phyloP scores from a whole-genome alignment of 2,329 filamentous ascomycete genomes.

The Raffaelea ambrosiae region DNA sequence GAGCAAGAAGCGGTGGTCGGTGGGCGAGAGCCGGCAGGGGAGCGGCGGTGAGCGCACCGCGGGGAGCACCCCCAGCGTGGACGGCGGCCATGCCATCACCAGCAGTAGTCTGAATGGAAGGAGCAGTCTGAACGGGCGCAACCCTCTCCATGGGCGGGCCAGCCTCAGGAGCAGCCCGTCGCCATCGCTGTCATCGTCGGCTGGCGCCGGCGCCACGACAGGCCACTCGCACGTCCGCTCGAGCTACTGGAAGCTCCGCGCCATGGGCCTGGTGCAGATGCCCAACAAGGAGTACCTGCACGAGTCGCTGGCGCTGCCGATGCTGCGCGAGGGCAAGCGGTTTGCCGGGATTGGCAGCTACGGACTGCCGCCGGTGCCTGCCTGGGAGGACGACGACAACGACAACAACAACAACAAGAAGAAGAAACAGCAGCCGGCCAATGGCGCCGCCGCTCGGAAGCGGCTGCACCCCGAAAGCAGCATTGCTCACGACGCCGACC shows the following conservation, averaged over 20 bases:
- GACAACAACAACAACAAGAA: neutral
- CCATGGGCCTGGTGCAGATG: slow-evolving; percentile 29
- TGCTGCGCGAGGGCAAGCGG: slow-evolving; percentile 29
- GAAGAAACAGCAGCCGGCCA: too few relatives aligned
- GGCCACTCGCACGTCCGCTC: slow-evolving; percentile 4
- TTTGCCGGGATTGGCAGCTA: slow-evolving; percentile 29
- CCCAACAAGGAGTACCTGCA: slow-evolving; percentile 26
- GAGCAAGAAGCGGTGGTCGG: slow-evolving; percentile 5
- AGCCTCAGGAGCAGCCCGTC: neutral
- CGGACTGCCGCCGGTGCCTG: slow-evolving; percentile 18
- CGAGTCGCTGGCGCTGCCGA: slow-evolving; percentile 34
- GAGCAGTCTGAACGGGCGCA: too few relatives aligned
- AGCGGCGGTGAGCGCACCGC: neutral
- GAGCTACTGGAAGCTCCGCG: slow-evolving; percentile 33
- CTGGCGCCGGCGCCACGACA: neutral
- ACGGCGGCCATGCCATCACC: too few relatives aligned
- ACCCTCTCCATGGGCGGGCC: too few relatives aligned
- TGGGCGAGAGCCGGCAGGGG: too few relatives aligned
- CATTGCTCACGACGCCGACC: too few relatives aligned
- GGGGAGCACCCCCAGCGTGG: neutral
- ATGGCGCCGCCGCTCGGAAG: neutral
- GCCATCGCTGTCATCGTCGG: slow-evolving; percentile 1
- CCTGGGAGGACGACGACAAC: neutral
- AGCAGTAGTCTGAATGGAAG: too few relatives aligned
- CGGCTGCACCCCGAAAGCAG: too few relatives aligned